These are phyloP conservation scores for Heliamphora exappendiculata DNA, from an alignment of 148 eudicot species.

Conservation along the genomic window DNA sequence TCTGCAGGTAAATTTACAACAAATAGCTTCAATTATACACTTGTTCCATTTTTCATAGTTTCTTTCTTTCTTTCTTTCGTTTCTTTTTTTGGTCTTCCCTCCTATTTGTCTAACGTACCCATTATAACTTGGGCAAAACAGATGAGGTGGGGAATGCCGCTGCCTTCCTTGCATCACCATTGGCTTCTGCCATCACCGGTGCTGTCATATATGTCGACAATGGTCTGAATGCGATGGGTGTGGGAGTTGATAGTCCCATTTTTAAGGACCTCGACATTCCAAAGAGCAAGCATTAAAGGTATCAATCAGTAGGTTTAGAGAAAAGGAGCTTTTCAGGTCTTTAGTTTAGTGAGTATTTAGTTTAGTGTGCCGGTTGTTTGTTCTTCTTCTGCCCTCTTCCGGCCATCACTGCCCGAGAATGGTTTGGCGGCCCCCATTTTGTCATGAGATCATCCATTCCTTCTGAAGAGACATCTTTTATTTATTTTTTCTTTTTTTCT, in stretches of 20 bases:
- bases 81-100: not conserved
- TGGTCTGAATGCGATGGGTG: constrained; percentile 95
- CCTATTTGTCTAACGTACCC: not conserved
- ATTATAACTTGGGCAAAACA: constrained; percentile 25
- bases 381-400: not conserved
- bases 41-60: not conserved
- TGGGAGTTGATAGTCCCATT: constrained; percentile 83
- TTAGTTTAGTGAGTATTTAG: not conserved
- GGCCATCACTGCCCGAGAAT: not conserved
- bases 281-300: constrained; percentile 36
- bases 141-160: constrained; percentile 94
- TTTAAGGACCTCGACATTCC: constrained; percentile 73
- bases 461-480: not conserved
- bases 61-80: not conserved
- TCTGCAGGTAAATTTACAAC: constrained; percentile 52
- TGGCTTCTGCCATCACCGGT: constrained; percentile 96
- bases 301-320: not conserved
- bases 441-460: not conserved
- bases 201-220: constrained; percentile 89
- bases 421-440: constrained; percentile 6
- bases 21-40: not conserved
- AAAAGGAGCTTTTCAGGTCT: constrained; percentile 3
- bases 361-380: not conserved
- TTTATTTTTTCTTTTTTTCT: not conserved
- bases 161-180: constrained; percentile 90